Percentiles rank a stretch among this genome's conserved stretches.
These are phyloP conservation scores for Dioscorea dumetorum DNA, from an alignment of 106 monocot genomes.

Conservation along the genomic window DNA sequence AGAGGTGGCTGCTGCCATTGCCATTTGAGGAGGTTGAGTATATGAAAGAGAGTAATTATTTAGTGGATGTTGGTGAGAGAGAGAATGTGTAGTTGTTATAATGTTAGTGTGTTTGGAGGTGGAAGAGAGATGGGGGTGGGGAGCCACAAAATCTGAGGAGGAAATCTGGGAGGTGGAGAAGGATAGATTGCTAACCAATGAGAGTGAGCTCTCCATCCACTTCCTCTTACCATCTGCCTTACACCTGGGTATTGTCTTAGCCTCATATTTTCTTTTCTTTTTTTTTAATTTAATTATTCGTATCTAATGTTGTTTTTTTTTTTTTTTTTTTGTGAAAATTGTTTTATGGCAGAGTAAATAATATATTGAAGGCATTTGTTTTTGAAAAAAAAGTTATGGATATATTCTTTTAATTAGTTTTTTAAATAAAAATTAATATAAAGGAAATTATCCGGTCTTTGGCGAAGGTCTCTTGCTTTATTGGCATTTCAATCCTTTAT, in stretches of 20 bases:
- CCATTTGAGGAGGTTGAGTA: slow-evolving; percentile 10
- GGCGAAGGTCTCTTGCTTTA: too few species aligned
- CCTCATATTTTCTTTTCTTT: background rate
- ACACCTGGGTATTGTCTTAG: slow-evolving; percentile 28
- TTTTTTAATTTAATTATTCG: background rate
- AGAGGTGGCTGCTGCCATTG: slow-evolving; percentile 69
- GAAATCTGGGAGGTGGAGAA: slow-evolving; percentile 40
- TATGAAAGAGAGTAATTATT: background rate
- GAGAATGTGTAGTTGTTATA: slow-evolving; percentile 10
- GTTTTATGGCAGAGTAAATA: background rate
- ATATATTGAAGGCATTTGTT: background rate
- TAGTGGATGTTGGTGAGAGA: too few species aligned
- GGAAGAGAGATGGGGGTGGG: background rate
- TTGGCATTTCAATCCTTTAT: too few species aligned
- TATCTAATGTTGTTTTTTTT: too few species aligned
- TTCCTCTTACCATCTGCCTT: slow-evolving; percentile 5
- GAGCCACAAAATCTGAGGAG: slow-evolving; percentile 38
- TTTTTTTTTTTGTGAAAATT: background rate
- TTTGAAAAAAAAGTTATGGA: too few species aligned
- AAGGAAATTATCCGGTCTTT: too few species aligned
- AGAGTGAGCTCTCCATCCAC: slow-evolving; percentile 48
- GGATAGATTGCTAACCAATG: slow-evolving; percentile 94
- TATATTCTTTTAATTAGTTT: background rate
- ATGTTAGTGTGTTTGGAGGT: background rate
- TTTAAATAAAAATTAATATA: too few species aligned